Percentiles rank a stretch among this genome's conserved stretches.
These are phyloP conservation scores for Trypanosoma vivax DNA, from an alignment of 208 protist species.

Conservation along the genomic window DNA sequence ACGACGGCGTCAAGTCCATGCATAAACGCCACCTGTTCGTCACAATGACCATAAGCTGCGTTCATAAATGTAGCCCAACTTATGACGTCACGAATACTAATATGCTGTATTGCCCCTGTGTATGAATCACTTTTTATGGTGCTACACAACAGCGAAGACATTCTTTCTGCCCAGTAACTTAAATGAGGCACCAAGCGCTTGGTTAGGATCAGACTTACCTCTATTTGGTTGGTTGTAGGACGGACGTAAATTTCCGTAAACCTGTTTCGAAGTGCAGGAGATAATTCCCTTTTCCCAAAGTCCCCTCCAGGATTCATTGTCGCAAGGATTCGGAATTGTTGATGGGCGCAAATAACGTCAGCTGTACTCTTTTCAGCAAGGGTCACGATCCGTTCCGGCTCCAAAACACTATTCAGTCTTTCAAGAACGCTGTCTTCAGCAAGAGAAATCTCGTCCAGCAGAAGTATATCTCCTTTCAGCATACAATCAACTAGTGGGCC, in stretches of 20 bases:
- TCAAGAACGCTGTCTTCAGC: constrained; percentile 99
- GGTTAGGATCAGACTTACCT: constrained; percentile 92
- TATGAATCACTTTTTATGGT: constrained; percentile 29
- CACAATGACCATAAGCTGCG: constrained; percentile 54
- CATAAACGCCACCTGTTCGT: constrained; percentile 79
- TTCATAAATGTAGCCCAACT: constrained; percentile 96
- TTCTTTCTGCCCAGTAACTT: constrained; percentile 53
- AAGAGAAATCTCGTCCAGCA: constrained; percentile 99
- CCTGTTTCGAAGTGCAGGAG: constrained; percentile 98
- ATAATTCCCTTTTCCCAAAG: constrained; percentile 99
- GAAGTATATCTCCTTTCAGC: constrained; percentile 95
- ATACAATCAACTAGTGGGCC: constrained; percentile 99
- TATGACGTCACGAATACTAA: constrained; percentile 95
- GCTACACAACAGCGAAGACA: constrained; percentile 71
- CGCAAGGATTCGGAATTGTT: constrained; percentile 96
- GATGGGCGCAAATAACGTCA: constrained; percentile 74
- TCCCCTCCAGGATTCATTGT: constrained; percentile 99
- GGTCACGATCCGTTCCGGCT: constrained; percentile 93
- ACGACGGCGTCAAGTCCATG: constrained; percentile 95
- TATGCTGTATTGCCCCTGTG: constrained; percentile 53
- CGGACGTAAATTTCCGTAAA: constrained; percentile 99
- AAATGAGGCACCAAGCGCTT: constrained; percentile 52
- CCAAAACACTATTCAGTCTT: constrained; percentile 99
- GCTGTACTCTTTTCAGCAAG: constrained; percentile 96
- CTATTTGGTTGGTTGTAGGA: constrained; percentile 75